phyloP scores from a whole-genome alignment of 768 basidiomycete genomes.

The Holtermannia corniformis region DNA sequence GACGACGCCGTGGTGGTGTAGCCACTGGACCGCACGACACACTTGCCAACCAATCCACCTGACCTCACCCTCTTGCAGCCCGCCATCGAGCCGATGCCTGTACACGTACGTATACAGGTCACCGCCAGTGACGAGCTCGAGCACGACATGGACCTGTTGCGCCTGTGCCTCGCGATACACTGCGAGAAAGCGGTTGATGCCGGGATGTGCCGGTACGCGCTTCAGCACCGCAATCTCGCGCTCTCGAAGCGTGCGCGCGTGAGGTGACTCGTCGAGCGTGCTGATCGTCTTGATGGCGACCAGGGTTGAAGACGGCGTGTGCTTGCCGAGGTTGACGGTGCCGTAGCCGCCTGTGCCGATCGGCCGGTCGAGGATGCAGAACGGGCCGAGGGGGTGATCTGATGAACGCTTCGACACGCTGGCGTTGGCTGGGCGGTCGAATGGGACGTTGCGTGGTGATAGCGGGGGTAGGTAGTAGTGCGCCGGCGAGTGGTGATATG shows the following conservation, averaged over 20 bases:
- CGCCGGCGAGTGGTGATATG: background rate
- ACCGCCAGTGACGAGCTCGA: conserved; percentile 18
- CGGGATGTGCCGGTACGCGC: conserved; percentile 12
- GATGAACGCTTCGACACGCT: conserved; percentile 1
- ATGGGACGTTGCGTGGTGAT: background rate
- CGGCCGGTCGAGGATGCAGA: conserved; percentile 14
- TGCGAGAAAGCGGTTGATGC: conserved; percentile 14
- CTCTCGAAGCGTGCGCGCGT: background rate
- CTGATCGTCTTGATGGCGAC: conserved; percentile 17
- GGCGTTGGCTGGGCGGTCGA: background rate
- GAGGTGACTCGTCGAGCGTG: background rate
- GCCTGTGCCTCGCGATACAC: conserved; percentile 1
- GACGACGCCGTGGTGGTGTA: conserved; percentile 17
- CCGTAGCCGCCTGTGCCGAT: conserved; percentile 19
- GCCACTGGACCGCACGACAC: conserved; percentile 7
- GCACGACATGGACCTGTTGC: conserved; percentile 10
- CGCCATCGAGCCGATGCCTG: conserved; percentile 1
- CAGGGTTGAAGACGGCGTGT: conserved; percentile 1
- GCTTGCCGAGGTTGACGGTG: conserved; percentile 12
- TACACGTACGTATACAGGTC: conserved; percentile 19
- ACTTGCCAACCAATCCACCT: conserved; percentile 19
- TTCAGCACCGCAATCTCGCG: conserved; percentile 10
- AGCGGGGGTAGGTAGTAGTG: background rate
- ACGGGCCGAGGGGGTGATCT: conserved; percentile 1
- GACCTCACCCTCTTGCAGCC: conserved; percentile 13